A percentile compares a stretch with the other conserved stretches of the same genome.
phyloP scores from a whole-genome alignment of 768 basidiomycete species.

The Trametes cinnabarina region DNA sequence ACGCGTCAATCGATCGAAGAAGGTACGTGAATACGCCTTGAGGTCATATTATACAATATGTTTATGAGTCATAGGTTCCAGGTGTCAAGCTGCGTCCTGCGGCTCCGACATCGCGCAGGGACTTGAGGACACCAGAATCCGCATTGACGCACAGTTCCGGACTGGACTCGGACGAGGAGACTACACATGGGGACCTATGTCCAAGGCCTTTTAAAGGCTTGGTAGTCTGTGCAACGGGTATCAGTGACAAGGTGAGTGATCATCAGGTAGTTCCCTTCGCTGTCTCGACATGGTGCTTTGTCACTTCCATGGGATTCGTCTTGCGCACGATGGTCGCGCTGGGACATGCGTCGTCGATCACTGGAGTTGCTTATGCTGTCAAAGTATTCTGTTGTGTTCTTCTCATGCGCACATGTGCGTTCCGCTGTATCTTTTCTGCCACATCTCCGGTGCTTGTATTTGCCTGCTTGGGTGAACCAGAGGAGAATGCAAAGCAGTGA shows the following conservation, averaged over 20 bases:
- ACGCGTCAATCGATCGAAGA: constrained; percentile 65
- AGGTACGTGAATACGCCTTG: constrained; percentile 35
- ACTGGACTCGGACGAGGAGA: constrained; percentile 40
- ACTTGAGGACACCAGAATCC: constrained; percentile 42
- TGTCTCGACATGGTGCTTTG: too few species aligned
- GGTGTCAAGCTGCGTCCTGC: constrained; percentile 78
- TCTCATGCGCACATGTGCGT: too few species aligned
- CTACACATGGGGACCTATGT: constrained; percentile 30
- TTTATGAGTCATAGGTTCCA: constrained; percentile 53
- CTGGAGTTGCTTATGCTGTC: too few species aligned
- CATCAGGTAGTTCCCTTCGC: too few species aligned
- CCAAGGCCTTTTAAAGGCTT: constrained; percentile 68
- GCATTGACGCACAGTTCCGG: constrained; percentile 40
- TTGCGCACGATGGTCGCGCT: too few species aligned
- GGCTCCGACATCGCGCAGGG: constrained; percentile 34
- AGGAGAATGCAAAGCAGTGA: too few species aligned
- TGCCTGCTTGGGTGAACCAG: too few species aligned
- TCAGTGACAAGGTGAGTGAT: constrained; percentile 67
- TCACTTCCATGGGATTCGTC: too few species aligned
- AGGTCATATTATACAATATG: background rate
- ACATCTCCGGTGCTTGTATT: too few species aligned
- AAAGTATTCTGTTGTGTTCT: too few species aligned
- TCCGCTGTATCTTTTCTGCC: too few species aligned
- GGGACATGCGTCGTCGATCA: too few species aligned
- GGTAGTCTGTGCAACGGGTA: constrained; percentile 72